Base-by-base conservation (phyloP, 2,329 filamentous ascomycete genomes). In the Ceratocystis ficicola region DNA sequence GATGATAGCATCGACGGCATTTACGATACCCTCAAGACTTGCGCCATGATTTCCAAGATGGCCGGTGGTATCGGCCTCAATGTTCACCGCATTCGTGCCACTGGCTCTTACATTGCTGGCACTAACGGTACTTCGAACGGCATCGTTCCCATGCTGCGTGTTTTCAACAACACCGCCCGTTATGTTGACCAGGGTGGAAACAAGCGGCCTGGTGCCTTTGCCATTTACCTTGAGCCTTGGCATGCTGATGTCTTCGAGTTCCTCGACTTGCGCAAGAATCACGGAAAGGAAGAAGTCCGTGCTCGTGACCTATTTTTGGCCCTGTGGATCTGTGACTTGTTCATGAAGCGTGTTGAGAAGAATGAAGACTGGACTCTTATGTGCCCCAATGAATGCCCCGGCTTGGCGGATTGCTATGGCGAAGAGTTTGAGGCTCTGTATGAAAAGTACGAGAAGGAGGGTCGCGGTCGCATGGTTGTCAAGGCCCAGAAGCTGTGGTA, bases 401-500 rank as follows among this genome's bases (percentile, higher is more conserved):
- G 93, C 67, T 84, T 99, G 69, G 92, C 94, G 67, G 94, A 99
- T 76, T 90, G 95, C 73, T 97, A 97, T 73, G 94, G 94, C 69
- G 94, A 97, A 0, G 93, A 97, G 78, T 99, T 97, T 69, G 92
- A 96, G 77, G 89, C 87, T 68, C 82, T 99, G 63, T 99, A 96
- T 76, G 89, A 94, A 76, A 86, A 86, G 75, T 99, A 99, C 74
- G 94, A 99, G 80, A 81, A 81, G 70, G 88, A 92, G 74, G 90
- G 90, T 71, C 86, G 88, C 72, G 93, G 94, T 70, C 90, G 92
- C 70, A 88, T 88, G 80, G 96, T 89, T 22, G 81, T 99, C 74
- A 94, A 95, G 78, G 94, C 94, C 28, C 94, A 99, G 82, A 99
- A 99, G 83, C 87, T 99, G 67, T 99, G 94, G 94, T 97, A 97